These are phyloP conservation scores for Cornus controversa DNA, from an alignment of 148 eudicot species.

Conservation along the genomic window DNA sequence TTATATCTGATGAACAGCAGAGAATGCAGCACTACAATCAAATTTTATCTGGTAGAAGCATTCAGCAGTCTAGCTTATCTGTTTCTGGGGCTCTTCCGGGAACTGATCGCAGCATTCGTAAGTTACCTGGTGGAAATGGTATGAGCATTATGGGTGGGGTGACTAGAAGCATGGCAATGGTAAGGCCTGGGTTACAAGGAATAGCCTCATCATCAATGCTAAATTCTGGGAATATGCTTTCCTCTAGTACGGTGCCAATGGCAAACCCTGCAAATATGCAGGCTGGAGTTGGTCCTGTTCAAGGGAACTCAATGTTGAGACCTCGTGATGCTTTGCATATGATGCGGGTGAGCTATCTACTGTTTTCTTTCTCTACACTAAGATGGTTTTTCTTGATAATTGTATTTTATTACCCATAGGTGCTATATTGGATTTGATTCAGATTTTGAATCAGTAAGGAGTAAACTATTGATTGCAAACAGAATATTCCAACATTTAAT, in stretches of 20 bases:
- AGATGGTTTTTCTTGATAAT: background rate
- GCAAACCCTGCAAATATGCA: constrained; percentile 48
- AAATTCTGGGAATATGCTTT: constrained; percentile 56
- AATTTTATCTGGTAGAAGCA: constrained; percentile 60
- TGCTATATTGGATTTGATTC: no score
- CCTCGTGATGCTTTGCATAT: constrained; percentile 64
- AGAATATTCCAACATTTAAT: no score
- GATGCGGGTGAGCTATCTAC: constrained; percentile 54
- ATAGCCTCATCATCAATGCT: constrained; percentile 53
- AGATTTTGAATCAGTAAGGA: no score
- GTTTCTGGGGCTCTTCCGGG: constrained; percentile 63
- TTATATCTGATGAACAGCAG: constrained; percentile 74
- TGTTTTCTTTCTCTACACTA: constrained; percentile 1
- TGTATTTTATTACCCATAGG: no score
- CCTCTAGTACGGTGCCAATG: constrained; percentile 43
- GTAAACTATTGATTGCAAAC: no score
- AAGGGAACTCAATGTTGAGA: constrained; percentile 63
- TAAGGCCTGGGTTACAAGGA: constrained; percentile 70
- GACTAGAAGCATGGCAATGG: constrained; percentile 55
- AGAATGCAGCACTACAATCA: constrained; percentile 66
- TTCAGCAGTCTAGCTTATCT: constrained; percentile 45
- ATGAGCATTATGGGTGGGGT: constrained; percentile 50
- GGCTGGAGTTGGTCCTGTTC: constrained; percentile 58
- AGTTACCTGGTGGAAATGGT: constrained; percentile 62
- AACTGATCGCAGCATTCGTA: constrained; percentile 60